These are phyloP conservation scores for Ganoderma sinense DNA, from an alignment of 1,284 basidiomycete genomes.

Conservation along the genomic window DNA sequence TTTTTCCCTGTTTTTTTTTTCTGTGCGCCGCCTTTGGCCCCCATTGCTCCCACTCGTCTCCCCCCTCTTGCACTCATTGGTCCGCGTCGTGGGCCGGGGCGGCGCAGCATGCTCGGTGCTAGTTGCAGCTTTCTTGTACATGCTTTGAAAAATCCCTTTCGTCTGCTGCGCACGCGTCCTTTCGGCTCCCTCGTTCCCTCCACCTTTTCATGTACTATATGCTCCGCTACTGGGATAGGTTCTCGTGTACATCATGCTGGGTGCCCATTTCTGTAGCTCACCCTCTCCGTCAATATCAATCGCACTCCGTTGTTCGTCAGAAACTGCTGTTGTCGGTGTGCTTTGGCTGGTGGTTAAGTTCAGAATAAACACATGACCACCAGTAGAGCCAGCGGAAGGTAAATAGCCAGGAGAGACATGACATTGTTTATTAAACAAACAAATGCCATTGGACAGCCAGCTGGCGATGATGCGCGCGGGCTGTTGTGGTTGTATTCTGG, in stretches of 20 bases:
- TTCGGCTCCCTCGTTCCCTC: conserved; percentile 19
- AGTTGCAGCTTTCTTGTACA: conserved; percentile 16
- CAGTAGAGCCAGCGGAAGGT: too few relatives aligned
- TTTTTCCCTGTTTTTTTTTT: conserved; percentile 8
- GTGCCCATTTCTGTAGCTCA: conserved; percentile 7
- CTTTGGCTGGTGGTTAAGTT: too few relatives aligned
- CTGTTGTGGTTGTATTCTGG: not conserved
- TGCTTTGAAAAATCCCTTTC: conserved; percentile 18
- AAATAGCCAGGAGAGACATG: too few relatives aligned
- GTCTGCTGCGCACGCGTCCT: conserved; percentile 29
- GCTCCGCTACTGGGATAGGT: conserved; percentile 6
- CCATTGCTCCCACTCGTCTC: not conserved
- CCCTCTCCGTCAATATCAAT: conserved; percentile 8
- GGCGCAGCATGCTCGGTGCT: conserved; percentile 10
- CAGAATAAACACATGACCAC: too few relatives aligned
- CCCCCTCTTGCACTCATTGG: not conserved
- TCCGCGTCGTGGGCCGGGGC: not conserved
- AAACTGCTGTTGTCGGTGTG: not conserved
- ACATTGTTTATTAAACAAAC: not conserved
- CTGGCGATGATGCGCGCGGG: not conserved
- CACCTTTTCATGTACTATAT: conserved; percentile 12
- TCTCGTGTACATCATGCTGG: conserved; percentile 19
- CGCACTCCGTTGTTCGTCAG: not conserved
- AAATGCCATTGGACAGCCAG: not conserved
- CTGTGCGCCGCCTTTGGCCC: not conserved